phyloP scores from a whole-genome alignment of 2,329 filamentous ascomycete species.

The Fusarium pseudograminearum region DNA sequence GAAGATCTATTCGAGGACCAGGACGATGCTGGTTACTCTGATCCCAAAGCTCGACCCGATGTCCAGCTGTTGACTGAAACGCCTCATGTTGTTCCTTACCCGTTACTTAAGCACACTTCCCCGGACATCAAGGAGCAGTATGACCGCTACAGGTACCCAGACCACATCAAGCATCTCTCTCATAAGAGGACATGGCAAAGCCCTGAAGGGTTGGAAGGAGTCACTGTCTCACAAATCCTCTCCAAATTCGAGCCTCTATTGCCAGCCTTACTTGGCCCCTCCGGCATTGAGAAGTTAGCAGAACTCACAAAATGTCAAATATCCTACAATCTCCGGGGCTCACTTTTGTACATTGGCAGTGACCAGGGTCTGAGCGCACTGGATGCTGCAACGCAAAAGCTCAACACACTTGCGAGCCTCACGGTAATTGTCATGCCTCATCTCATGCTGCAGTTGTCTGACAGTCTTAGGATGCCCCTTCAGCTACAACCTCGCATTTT shows the following conservation, averaged over 20 bases:
- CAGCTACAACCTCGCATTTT: conserved; percentile 37
- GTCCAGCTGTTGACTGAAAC: conserved; percentile 31
- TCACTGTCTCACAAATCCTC: conserved; percentile 30
- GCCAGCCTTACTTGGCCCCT: background rate
- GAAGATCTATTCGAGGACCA: conserved; percentile 8
- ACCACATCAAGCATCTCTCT: conserved; percentile 20
- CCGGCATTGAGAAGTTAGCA: conserved; percentile 29
- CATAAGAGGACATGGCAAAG: conserved; percentile 47
- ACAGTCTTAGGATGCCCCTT: conserved; percentile 30
- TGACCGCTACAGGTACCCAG: conserved; percentile 43
- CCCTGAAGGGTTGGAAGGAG: conserved; percentile 25
- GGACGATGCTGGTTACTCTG: background rate
- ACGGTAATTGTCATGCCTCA: conserved; percentile 19
- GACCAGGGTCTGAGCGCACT: conserved; percentile 15
- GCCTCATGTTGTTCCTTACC: conserved; percentile 45
- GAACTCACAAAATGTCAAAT: conserved; percentile 37
- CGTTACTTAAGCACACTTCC: conserved; percentile 11
- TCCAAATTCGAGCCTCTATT: conserved; percentile 33
- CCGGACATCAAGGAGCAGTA: conserved; percentile 16
- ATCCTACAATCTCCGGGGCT: conserved; percentile 46
- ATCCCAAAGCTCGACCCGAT: conserved; percentile 24
- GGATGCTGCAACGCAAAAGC: conserved; percentile 29
- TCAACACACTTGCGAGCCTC: conserved; percentile 38
- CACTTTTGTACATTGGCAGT: conserved; percentile 49
- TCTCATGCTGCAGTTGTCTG: conserved; percentile 8